Evolutionary conservation across 345 rosid genomes (phyloP).

Genomic region (Chamaenerion angustifolium): DNA sequence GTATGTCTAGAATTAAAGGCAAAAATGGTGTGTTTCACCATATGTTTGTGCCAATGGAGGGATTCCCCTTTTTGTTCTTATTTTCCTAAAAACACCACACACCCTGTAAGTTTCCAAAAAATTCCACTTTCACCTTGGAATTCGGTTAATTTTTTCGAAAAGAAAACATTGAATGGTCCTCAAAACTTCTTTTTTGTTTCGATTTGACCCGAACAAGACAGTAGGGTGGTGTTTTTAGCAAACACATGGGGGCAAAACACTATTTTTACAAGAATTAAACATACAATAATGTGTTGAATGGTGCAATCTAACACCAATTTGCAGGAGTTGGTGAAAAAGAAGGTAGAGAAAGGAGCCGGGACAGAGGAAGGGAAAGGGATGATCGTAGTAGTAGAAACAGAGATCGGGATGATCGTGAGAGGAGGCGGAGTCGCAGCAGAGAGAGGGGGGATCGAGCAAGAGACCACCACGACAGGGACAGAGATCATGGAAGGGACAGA

Average conservation of each 20-base stretch:
- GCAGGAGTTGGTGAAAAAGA: constrained; percentile 54
- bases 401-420: constrained; percentile 46
- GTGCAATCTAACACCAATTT: not conserved
- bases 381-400: constrained; percentile 36
- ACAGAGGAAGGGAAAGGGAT: constrained; percentile 63
- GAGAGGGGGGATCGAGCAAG: constrained; percentile 40
- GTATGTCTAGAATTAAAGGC: too few relatives aligned
- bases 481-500: constrained; percentile 44
- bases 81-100: not conserved
- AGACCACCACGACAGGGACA: constrained; percentile 12
- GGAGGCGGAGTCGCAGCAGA: constrained; percentile 60
- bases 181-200: too few relatives aligned
- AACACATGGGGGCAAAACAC: too few relatives aligned
- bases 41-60: not conserved
- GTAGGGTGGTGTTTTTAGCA: too few relatives aligned
- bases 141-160: not conserved
- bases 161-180: too few relatives aligned
- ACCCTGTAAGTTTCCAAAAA: too few relatives aligned
- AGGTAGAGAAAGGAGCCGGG: constrained; percentile 73
- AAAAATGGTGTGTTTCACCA: not conserved
- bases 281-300: too few relatives aligned
- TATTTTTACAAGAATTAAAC: too few relatives aligned
- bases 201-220: too few relatives aligned
- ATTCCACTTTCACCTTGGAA: not conserved
- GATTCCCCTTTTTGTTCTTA: not conserved